These are phyloP conservation scores for Pseudogymnoascus sp. DNA, from an alignment of 2,329 filamentous ascomycete species.

Conservation along the genomic window DNA sequence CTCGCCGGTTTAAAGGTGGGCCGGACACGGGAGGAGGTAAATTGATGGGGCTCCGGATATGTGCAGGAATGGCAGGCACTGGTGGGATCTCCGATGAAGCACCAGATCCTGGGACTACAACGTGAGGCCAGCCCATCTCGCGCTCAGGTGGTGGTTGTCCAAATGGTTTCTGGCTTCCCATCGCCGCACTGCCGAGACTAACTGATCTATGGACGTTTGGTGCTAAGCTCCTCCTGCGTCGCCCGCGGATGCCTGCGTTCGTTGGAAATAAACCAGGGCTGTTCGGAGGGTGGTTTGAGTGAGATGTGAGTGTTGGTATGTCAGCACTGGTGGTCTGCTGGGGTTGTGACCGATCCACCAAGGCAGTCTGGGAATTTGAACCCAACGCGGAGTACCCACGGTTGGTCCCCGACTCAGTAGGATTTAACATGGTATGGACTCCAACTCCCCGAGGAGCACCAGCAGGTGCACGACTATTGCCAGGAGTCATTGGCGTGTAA, in stretches of 20 bases:
- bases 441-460: slow-evolving; percentile 27
- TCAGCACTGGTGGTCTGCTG: neutral
- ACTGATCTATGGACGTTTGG: slow-evolving; percentile 50
- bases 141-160: neutral
- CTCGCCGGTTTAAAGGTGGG: slow-evolving; percentile 28
- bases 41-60: neutral
- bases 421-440: slow-evolving; percentile 32
- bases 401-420: slow-evolving; percentile 14
- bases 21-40: slow-evolving; percentile 35
- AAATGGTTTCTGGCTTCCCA: neutral
- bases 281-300: neutral
- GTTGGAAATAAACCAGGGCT: neutral
- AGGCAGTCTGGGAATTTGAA: neutral
- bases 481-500: slow-evolving; percentile 18
- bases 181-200: slow-evolving; percentile 39
- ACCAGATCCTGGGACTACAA: slow-evolving; percentile 33
- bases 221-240: slow-evolving; percentile 42
- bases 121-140: slow-evolving; percentile 33
- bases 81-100: slow-evolving; percentile 35
- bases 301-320: neutral
- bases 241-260: neutral
- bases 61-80: slow-evolving; percentile 30
- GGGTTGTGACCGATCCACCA: neutral
- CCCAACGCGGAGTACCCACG: neutral
- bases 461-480: slow-evolving; percentile 14